Evolutionary conservation across 345 rosid genomes (phyloP).

Genomic region (Acer negundo): DNA sequence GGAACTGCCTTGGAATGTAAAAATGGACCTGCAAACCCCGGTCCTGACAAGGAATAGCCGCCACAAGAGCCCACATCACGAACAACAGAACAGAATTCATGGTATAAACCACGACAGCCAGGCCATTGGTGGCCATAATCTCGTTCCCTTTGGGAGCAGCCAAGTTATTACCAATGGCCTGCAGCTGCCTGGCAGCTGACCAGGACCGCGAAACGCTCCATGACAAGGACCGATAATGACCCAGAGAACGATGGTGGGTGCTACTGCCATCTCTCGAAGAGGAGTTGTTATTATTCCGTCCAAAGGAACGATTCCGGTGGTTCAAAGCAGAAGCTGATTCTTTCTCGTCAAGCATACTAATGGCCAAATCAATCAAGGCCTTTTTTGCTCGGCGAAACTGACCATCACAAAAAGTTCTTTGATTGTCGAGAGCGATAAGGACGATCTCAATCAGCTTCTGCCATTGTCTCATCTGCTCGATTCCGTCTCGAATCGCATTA

Average conservation of each 20-base stretch:
- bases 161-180: slow-evolving; percentile 69
- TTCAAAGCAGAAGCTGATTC: slow-evolving; percentile 51
- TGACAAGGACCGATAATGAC: slow-evolving; percentile 84
- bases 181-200: slow-evolving; percentile 94
- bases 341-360: slow-evolving; percentile 87
- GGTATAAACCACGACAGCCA: slow-evolving; percentile 65
- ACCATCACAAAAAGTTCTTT: slow-evolving; percentile 66
- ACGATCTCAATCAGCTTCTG: slow-evolving; percentile 72
- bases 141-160: slow-evolving; percentile 60
- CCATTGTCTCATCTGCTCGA: slow-evolving; percentile 77
- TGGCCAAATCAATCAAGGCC: slow-evolving; percentile 75
- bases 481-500: slow-evolving; percentile 84
- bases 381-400: slow-evolving; percentile 90
- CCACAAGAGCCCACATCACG: slow-evolving; percentile 93
- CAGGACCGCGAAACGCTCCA: slow-evolving; percentile 98
- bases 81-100: slow-evolving; percentile 72
- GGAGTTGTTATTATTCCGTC: slow-evolving; percentile 39
- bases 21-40: slow-evolving; percentile 85
- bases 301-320: slow-evolving; percentile 84
- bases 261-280: slow-evolving; percentile 34
- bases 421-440: slow-evolving; percentile 53
- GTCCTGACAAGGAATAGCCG: slow-evolving; percentile 96
- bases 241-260: slow-evolving; percentile 41
- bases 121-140: slow-evolving; percentile 54
- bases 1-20: slow-evolving; percentile 63